A percentile compares a stretch with the other conserved stretches of the same genome.
Evolutionary conservation across 2,329 filamentous ascomycete species (phyloP).

Genomic region (Colletotrichum somersetense): DNA sequence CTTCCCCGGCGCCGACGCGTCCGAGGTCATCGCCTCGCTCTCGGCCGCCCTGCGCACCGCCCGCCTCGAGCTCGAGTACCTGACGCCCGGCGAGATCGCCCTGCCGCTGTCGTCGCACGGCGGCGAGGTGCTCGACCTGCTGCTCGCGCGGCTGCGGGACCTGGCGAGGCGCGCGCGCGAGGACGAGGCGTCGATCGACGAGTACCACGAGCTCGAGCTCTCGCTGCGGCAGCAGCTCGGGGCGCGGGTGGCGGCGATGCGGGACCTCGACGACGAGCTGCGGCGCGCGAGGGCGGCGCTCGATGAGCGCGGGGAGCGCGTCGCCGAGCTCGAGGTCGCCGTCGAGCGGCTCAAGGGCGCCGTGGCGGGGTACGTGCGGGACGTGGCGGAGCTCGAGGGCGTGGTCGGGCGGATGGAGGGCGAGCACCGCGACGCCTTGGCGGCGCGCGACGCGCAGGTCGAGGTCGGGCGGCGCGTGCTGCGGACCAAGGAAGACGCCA

Average conservation of each 20-base stretch:
- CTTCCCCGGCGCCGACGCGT: constrained; percentile 61
- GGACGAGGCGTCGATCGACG: constrained; percentile 68
- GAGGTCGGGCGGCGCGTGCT: constrained; percentile 52
- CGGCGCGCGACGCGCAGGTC: constrained; percentile 51
- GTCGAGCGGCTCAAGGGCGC: constrained; percentile 65
- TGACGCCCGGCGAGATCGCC: constrained; percentile 69
- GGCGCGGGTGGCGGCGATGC: constrained; percentile 65
- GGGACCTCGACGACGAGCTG: constrained; percentile 60
- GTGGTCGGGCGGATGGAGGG: constrained; percentile 64
- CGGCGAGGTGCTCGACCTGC: constrained; percentile 67
- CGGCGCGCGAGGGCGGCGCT: constrained; percentile 50
- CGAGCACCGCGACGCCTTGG: constrained; percentile 50
- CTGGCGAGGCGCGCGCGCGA: constrained; percentile 61
- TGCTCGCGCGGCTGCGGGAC: constrained; percentile 63
- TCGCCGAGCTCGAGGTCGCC: constrained; percentile 63
- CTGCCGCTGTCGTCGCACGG: constrained; percentile 66
- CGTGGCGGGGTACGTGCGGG: constrained; percentile 65
- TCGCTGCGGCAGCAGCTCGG: constrained; percentile 69
- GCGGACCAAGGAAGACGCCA: constrained; percentile 52
- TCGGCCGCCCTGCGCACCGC: constrained; percentile 65
- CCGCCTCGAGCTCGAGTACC: constrained; percentile 72
- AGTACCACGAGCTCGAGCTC: constrained; percentile 69
- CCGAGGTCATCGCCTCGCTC: constrained; percentile 64
- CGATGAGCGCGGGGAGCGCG: constrained; percentile 53
- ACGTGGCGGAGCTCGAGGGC: constrained; percentile 66